phyloP scores from a whole-genome alignment of 228 moss, liverwort and hornwort genomes.

The Sphagnum fallax region DNA sequence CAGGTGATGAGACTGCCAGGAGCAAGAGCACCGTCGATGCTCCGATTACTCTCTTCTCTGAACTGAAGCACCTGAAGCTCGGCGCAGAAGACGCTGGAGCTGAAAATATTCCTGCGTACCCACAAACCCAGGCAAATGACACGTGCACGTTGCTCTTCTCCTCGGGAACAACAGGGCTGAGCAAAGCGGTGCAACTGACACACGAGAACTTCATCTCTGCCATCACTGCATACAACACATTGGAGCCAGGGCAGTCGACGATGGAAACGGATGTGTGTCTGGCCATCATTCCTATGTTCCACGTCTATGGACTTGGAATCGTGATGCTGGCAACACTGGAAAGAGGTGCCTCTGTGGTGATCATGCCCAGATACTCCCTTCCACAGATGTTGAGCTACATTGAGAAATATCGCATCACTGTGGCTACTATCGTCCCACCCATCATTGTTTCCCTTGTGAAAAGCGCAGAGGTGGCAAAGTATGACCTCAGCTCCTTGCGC shows the following conservation, averaged over 20 bases:
- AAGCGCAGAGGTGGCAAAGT: slow-evolving; percentile 20
- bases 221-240: background rate
- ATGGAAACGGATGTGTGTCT: slow-evolving; percentile 4
- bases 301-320: slow-evolving; percentile 30
- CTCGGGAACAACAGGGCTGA: slow-evolving; percentile 39
- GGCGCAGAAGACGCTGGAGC: too few relatives aligned
- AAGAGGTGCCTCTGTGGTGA: slow-evolving; percentile 16
- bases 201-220: slow-evolving; percentile 38
- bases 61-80: background rate
- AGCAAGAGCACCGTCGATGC: background rate
- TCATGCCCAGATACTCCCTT: slow-evolving; percentile 27
- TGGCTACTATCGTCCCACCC: slow-evolving; percentile 22
- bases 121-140: slow-evolving; percentile 16
- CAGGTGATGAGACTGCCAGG: slow-evolving; percentile 3
- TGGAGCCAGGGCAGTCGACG: slow-evolving; percentile 6
- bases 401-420: slow-evolving; percentile 18
- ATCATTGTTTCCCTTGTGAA: slow-evolving; percentile 31
- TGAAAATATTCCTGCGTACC: background rate
- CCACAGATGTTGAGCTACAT: slow-evolving; percentile 19
- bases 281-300: slow-evolving; percentile 37
- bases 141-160: slow-evolving; percentile 46
- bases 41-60: slow-evolving; percentile 3
- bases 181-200: slow-evolving; percentile 31
- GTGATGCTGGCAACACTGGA: slow-evolving; percentile 14
- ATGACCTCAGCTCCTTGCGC: slow-evolving; percentile 24